phyloP scores from a whole-genome alignment of 345 rosid genomes.

The Camelina hispida region DNA sequence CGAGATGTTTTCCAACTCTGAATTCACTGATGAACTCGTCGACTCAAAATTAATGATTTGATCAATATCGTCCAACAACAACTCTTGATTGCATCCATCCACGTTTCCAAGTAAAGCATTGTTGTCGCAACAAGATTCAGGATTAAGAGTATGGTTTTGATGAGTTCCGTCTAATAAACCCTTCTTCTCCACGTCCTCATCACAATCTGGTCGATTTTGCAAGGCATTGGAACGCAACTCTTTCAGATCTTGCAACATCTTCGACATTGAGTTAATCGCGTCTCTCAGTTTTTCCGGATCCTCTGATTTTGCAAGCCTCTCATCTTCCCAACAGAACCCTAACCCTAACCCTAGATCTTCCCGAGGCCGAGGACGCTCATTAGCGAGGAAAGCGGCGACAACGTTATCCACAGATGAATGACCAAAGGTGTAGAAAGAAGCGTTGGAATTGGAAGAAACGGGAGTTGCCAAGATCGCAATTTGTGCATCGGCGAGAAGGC shows the following conservation, averaged over 20 bases:
- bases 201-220: background rate
- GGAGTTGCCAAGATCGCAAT: conserved; percentile 29
- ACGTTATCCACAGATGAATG: conserved; percentile 35
- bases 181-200: conserved; percentile 8
- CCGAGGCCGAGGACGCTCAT: conserved; percentile 23
- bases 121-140: too few relatives aligned
- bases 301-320: conserved; percentile 1
- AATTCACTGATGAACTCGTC: background rate
- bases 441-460: conserved; percentile 13
- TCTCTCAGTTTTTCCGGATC: background rate
- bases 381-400: conserved; percentile 29
- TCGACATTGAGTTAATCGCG: conserved; percentile 2
- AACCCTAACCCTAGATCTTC: background rate
- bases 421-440: conserved; percentile 32
- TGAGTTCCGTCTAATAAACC: background rate
- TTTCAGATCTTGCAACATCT: conserved; percentile 2
- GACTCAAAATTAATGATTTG: too few relatives aligned
- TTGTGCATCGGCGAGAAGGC: conserved; percentile 20
- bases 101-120: too few relatives aligned
- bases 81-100: too few relatives aligned
- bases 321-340: conserved; percentile 35
- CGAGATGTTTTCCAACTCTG: background rate
- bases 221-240: background rate
- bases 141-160: conserved; percentile 4
- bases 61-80: too few relatives aligned